Evolutionary conservation across 441 rosid genomes (phyloP), one percentile per base, ranked within the genome.

Genomic region (Arabidopsis lyrata): DNA sequence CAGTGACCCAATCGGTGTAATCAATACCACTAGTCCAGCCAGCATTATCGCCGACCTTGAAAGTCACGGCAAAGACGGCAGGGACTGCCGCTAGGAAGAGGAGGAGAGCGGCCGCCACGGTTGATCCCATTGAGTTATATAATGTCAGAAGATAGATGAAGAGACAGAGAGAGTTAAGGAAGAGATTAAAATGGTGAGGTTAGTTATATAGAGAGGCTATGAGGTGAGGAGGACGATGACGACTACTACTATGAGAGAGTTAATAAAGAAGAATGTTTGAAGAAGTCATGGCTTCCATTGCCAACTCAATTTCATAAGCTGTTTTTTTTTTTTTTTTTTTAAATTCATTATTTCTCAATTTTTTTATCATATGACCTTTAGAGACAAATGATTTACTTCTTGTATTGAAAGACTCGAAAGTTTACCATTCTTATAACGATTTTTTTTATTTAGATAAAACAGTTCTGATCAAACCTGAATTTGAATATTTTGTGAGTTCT

Each of bases 21-120:
- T 88, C 75, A 4, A 18, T 2, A 8, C 75, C 69, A 11, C 31
- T 36, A 59, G 44, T 63, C 97, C 97, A 92, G 6, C 93, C 92
- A 15, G n/a, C 0, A 52, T 5, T 34, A 70, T 47, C 96, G 1
- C 97, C 96, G 7, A 88, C 90, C 2, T 49, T 60, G 75, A 81
- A 66, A 3, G 83, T 78, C 2, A 74, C 83, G 2, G 88, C 91
- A 0, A 65, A 70, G 16, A 60, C 86, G 24, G 84, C 84, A 4
- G 93, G 97, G 77, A 81, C 35, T 8, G 78, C 86, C 14, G 86
- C 24, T 41, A 81, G 74, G 41, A 91, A 72, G 18, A 86, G 4
- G 11, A 85, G 63, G 52, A 90, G 58, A 63, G 82, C 81, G 35
- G 53, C 29, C 8, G 81, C 67, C 18, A 55, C 63, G 4, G 76